These are phyloP conservation scores for Metarhizium guizhouense DNA, from an alignment of 2,329 filamentous ascomycete species.

Conservation along the genomic window DNA sequence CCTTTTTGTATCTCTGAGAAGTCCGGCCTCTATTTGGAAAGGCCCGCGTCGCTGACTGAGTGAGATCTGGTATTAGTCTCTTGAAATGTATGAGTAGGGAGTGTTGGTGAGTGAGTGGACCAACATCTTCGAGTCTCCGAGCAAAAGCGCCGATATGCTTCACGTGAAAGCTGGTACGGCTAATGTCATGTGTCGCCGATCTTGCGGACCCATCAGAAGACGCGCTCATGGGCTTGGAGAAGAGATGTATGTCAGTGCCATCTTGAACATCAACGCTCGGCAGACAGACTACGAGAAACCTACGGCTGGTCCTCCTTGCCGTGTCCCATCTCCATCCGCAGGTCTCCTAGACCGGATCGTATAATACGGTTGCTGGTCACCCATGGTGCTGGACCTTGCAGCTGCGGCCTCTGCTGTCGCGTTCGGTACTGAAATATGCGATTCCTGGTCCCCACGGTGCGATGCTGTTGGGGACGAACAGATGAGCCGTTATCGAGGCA, in stretches of 20 bases:
- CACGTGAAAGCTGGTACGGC: constrained; percentile 48
- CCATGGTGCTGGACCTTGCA: constrained; percentile 21
- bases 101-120: constrained; percentile 14
- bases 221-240: background rate
- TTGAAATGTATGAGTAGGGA: background rate
- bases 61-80: background rate
- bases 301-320: constrained; percentile 40
- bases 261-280: background rate
- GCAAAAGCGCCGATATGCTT: constrained; percentile 48
- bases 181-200: constrained; percentile 46
- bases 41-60: constrained; percentile 42
- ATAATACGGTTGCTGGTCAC: constrained; percentile 38
- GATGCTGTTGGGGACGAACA: background rate
- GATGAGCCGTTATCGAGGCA: background rate
- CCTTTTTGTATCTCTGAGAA: constrained; percentile 46
- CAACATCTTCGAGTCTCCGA: constrained; percentile 43
- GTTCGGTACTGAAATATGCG: background rate
- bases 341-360: constrained; percentile 43
- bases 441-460: background rate
- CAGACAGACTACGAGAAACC: constrained; percentile 17
- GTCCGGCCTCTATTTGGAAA: constrained; percentile 46
- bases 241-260: background rate
- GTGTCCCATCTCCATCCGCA: constrained; percentile 34
- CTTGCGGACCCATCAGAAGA: constrained; percentile 18
- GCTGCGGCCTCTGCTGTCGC: background rate